Base-by-base conservation (phyloP, 495 filamentous ascomycete genomes). In the Xylaria grammica region DNA sequence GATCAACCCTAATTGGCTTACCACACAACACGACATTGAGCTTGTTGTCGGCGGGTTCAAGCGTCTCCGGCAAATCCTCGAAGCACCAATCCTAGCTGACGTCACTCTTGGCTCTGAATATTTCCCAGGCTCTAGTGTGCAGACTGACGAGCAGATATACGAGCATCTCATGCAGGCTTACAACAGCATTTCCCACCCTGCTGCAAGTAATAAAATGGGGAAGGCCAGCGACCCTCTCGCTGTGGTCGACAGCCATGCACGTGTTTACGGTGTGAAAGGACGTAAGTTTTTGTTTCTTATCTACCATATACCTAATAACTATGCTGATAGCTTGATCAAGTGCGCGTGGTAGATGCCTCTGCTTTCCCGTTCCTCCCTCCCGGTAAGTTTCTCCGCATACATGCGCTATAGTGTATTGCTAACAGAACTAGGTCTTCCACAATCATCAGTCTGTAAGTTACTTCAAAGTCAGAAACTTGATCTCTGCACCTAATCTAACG, bases 151-250 rank as follows among this genome's bases (percentile, higher is more conserved):
- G 4, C 71, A 87, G 20, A 86, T 90, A 24, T 63, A 84, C 6
- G 68, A 73, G 2, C 75, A 60, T 13, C 75, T 88, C 53, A 66
- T 68, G 51, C 24, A 75, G 8, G 76, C 66, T 45, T n/a, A 78
- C 15, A 76, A 68, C 48, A 74, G 81, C 0, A 62, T 85, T 8
- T 84, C 68, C 67, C 87, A 88, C 72, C 81, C 82, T 4, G 65
- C 70, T 42, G 77, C 70, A 29, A 88, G 84, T 2, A 78, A 77
- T 34, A 82, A 80, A 69, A 89, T 89, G 87, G 87, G 87, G 0
- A 77, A 69, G 34, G 11, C 32, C 0, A 75, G 71, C 1, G 82
- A 83, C 58, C 29, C 52, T 2, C 67, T 74, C 49, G 80, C 81
- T 8, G 84, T 79, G 9, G 81, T 88, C 38, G 84, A 86, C 60